phyloP scores from a whole-genome alignment of 2,329 filamentous ascomycete genomes.

The Colletotrichum euphorbiae region DNA sequence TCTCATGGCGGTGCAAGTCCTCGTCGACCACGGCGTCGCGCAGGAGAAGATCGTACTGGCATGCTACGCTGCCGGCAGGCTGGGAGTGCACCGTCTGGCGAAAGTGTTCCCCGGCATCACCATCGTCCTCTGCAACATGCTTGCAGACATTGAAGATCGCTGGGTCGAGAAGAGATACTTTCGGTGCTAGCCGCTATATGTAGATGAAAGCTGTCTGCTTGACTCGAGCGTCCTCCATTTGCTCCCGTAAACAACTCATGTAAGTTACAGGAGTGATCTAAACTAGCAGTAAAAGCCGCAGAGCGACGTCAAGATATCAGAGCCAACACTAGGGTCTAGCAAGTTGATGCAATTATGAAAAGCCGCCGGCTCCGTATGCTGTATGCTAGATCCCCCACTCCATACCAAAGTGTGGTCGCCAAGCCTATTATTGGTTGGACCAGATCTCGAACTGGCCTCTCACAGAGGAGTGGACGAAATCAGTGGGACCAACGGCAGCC shows the following conservation, averaged over 20 bases:
- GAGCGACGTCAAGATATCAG: slow-evolving; percentile 10
- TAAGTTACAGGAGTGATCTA: slow-evolving; percentile 11
- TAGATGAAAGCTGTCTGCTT: neutral
- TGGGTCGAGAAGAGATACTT: slow-evolving; percentile 94
- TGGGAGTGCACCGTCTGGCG: slow-evolving; percentile 85
- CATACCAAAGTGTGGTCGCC: neutral
- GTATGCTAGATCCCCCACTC: slow-evolving; percentile 16
- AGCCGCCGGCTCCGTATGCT: slow-evolving; percentile 1
- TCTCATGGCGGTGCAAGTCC: slow-evolving; percentile 95
- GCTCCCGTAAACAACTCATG: slow-evolving; percentile 7
- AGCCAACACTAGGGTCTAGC: neutral
- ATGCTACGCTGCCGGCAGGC: slow-evolving; percentile 88
- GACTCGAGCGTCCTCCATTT: neutral
- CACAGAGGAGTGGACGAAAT: slow-evolving; percentile 27
- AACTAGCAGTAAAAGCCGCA: slow-evolving; percentile 13
- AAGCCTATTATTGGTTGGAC: slow-evolving; percentile 2
- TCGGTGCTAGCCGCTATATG: slow-evolving; percentile 71
- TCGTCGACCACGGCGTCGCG: slow-evolving; percentile 91
- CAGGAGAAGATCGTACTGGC: slow-evolving; percentile 91
- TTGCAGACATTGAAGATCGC: slow-evolving; percentile 83
- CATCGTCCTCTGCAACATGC: slow-evolving; percentile 85
- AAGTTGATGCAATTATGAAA: slow-evolving; percentile 5
- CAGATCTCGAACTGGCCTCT: slow-evolving; percentile 25
- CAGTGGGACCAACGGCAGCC: slow-evolving; percentile 23
- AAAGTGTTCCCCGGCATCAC: slow-evolving; percentile 90